Percentiles rank a stretch among this genome's conserved stretches.
phyloP scores from a whole-genome alignment of 2,329 filamentous ascomycete species.

The Xylariaceae sp. region DNA sequence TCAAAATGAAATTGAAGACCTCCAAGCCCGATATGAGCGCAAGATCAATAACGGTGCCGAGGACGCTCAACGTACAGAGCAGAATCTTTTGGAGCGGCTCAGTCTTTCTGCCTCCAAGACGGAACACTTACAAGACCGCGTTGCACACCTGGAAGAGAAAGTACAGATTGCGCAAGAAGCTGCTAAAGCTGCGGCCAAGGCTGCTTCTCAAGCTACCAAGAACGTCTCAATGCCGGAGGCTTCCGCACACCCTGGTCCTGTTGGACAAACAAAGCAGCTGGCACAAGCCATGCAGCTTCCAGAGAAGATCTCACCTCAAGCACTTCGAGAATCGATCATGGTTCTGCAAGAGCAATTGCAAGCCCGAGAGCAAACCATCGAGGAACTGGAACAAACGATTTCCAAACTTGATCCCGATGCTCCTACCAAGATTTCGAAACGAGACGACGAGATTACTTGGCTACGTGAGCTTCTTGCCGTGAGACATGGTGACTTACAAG shows the following conservation, averaged over 20 bases:
- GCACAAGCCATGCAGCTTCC: constrained; percentile 52
- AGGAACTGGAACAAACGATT: constrained; percentile 73
- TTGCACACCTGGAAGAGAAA: constrained; percentile 82
- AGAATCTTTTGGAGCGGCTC: constrained; percentile 75
- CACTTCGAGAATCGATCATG: constrained; percentile 90
- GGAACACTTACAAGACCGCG: constrained; percentile 79
- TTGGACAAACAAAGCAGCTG: constrained; percentile 36
- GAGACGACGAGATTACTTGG: constrained; percentile 92
- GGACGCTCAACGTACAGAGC: constrained; percentile 76
- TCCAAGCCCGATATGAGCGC: constrained; percentile 71
- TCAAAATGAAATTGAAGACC: constrained; percentile 67
- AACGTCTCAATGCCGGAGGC: constrained; percentile 37
- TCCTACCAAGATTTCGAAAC: constrained; percentile 78
- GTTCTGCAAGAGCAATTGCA: constrained; percentile 96
- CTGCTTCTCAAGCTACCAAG: constrained; percentile 37
- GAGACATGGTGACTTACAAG: constrained; percentile 83
- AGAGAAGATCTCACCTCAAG: constrained; percentile 90
- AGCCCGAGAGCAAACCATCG: constrained; percentile 85
- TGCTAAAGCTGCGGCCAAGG: constrained; percentile 75
- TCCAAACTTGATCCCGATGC: constrained; percentile 70
- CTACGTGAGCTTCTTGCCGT: constrained; percentile 89
- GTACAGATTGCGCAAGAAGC: constrained; percentile 86
- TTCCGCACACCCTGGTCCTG: constrained; percentile 43
- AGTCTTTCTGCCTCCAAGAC: constrained; percentile 79
- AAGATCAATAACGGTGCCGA: constrained; percentile 70